A percentile compares a stretch with the other conserved stretches of the same genome.
phyloP scores from a whole-genome alignment of 2,329 filamentous ascomycete genomes.

The Talaromyces sp. region DNA sequence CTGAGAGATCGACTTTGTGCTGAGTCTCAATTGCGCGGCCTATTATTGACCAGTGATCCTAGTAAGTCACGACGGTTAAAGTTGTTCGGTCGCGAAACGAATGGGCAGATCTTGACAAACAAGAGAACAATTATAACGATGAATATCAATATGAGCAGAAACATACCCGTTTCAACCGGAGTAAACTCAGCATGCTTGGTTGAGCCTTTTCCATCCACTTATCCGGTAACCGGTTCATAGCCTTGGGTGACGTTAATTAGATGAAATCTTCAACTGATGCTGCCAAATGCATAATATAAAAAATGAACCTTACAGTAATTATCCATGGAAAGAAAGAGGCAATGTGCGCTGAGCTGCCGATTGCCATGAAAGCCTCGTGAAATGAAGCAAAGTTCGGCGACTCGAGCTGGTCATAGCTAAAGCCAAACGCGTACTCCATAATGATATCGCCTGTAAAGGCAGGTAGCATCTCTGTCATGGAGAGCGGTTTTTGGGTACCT shows the following conservation, averaged over 20 bases:
- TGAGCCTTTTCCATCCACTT: slow-evolving; percentile 15
- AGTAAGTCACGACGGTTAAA: not conserved
- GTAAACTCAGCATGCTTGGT: slow-evolving; percentile 17
- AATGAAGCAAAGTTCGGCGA: slow-evolving; percentile 24
- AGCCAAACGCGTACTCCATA: slow-evolving; percentile 27
- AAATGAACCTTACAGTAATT: slow-evolving; percentile 12
- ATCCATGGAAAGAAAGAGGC: slow-evolving; percentile 24
- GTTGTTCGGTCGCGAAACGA: not conserved
- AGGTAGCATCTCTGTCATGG: slow-evolving; percentile 22
- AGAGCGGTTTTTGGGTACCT: slow-evolving; percentile 15
- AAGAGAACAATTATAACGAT: not conserved
- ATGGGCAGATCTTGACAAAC: not conserved
- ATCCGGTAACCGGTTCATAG: slow-evolving; percentile 19
- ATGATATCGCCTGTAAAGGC: slow-evolving; percentile 27
- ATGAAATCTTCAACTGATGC: too few species aligned
- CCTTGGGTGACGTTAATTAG: slow-evolving; percentile 5
- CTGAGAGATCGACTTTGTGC: not conserved
- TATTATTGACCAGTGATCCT: slow-evolving; percentile 24
- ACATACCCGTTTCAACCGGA: slow-evolving; percentile 19
- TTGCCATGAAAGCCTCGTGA: slow-evolving; percentile 25
- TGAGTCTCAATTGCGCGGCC: slow-evolving; percentile 20
- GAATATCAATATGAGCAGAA: not conserved
- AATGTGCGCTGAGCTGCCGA: slow-evolving; percentile 22
- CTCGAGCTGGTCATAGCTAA: slow-evolving; percentile 25
- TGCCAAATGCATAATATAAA: too few species aligned